A percentile compares a stretch with the other conserved stretches of the same genome.
phyloP scores from a whole-genome alignment of 2,329 filamentous ascomycete species.

The Sporothrix mexicana region DNA sequence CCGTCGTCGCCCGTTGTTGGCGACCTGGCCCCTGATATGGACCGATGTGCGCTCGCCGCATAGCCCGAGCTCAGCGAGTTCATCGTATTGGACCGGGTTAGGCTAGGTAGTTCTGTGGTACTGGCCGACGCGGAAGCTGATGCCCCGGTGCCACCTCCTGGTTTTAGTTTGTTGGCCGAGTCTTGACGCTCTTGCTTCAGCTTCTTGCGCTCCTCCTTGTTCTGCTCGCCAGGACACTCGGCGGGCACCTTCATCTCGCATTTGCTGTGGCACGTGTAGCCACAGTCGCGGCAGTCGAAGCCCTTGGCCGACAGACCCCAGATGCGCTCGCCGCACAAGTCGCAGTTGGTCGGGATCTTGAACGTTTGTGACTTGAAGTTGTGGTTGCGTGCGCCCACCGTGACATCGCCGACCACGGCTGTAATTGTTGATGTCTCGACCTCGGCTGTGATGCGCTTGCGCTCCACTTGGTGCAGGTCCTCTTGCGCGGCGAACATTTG shows the following conservation, averaged over 20 bases:
- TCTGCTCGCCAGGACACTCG: conserved; percentile 91
- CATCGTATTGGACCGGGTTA: conserved; percentile 85
- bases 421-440: conserved; percentile 94
- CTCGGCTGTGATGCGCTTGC: conserved; percentile 83
- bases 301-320: conserved; percentile 97
- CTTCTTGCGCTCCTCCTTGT: conserved; percentile 94
- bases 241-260: conserved; percentile 99
- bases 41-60: conserved; percentile 76
- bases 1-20: conserved; percentile 49
- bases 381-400: conserved; percentile 89
- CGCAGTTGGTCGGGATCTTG: conserved; percentile 98
- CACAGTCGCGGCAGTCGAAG: conserved; percentile 93
- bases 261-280: conserved; percentile 97
- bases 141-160: conserved; percentile 46
- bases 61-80: conserved; percentile 89
- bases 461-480: conserved; percentile 80
- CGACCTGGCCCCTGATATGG: conserved; percentile 67
- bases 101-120: conserved; percentile 66
- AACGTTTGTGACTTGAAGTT: conserved; percentile 99
- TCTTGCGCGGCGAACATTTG: conserved; percentile 86
- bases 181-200: conserved; percentile 86
- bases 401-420: conserved; percentile 88
- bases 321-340: conserved; percentile 93
- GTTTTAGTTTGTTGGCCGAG: conserved; percentile 67
- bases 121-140: conserved; percentile 45